These are phyloP conservation scores for Monotropa hypopitys DNA, from an alignment of 179 eudicot species.

Conservation along the genomic window DNA sequence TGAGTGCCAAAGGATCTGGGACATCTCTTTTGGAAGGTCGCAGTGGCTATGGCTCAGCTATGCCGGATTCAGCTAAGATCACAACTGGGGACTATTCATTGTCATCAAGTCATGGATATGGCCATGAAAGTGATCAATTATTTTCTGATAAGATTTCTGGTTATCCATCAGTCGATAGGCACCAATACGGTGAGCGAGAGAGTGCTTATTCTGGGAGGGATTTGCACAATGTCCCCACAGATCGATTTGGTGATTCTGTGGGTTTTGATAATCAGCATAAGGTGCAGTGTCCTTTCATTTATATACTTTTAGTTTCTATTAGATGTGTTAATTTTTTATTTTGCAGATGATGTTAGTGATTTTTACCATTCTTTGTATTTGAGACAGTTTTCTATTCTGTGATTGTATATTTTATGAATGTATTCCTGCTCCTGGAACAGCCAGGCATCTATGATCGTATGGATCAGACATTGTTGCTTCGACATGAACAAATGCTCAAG, in stretches of 20 bases:
- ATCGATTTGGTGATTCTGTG: slow-evolving; percentile 53
- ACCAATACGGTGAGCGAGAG: slow-evolving; percentile 54
- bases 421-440: slow-evolving; percentile 24
- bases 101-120: slow-evolving; percentile 58
- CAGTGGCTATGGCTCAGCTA: slow-evolving; percentile 36
- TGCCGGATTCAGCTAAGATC: slow-evolving; percentile 66
- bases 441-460: slow-evolving; percentile 65
- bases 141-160: slow-evolving; percentile 59
- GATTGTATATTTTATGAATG: background rate
- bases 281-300: slow-evolving; percentile 25
- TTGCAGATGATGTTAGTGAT: background rate
- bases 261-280: slow-evolving; percentile 55
- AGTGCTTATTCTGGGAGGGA: slow-evolving; percentile 56
- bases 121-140: slow-evolving; percentile 50
- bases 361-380: background rate
- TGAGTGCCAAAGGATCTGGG: slow-evolving; percentile 47
- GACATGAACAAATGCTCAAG: slow-evolving; percentile 58
- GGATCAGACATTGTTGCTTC: slow-evolving; percentile 52
- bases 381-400: background rate
- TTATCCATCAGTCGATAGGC: slow-evolving; percentile 61
- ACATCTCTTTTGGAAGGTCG: slow-evolving; percentile 57
- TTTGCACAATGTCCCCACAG: slow-evolving; percentile 39
- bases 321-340: background rate
- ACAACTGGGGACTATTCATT: slow-evolving; percentile 44
- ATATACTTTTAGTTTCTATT: background rate